Base-by-base conservation (phyloP, 2,329 filamentous ascomycete species). In the Colletotrichum aenigma region DNA sequence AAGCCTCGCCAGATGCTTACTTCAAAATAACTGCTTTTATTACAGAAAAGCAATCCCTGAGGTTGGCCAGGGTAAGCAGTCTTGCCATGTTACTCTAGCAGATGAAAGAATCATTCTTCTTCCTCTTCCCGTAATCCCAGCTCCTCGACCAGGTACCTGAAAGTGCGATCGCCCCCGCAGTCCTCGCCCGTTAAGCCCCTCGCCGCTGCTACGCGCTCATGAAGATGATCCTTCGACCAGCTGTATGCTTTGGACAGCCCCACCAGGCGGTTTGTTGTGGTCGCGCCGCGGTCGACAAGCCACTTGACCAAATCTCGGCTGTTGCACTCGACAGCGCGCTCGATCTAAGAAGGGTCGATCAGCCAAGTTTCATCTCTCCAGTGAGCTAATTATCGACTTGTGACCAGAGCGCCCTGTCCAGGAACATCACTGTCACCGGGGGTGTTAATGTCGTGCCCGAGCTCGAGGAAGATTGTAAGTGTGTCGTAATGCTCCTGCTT, bases 61-160 rank as follows among this genome's bases (percentile, higher is more conserved):
- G 43, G 4, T 48, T n/a, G 6, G 1, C 10, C 2, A 3, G 1
- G 2, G 1, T 48, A 48, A 52, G 38, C 0, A 48, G 38, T 1
- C 9, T 7, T n/a, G 38, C 18, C 38, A 5, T n/a, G 0, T 48
- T n/a, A 48, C 5, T n/a, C 38, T 48, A 48, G 18, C 9, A 48
- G 38, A n/a, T 48, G 1, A 2, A 48, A 2, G 18, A 2, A 48
- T 48, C 0, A n/a, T 4, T 48, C 18, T n/a, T 48, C 38, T n/a
- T 2, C 38, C 38, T 48, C 38, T n/a, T 48, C 38, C 9, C 9
- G 18, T 6, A n/a, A 48, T n/a, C 38, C 38, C 18, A 43, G 0
- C 18, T 48, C 18, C 38, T 48, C 38, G 1, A 48, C 18, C 18
- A 48, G 38, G 5, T n/a, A 48, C 38, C 9, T 48, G 9, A n/a